A percentile compares a stretch with the other conserved stretches of the same genome.
Conservation (phyloP, 441 rosid genomes). For the Aquilaria agallochum region DNA sequence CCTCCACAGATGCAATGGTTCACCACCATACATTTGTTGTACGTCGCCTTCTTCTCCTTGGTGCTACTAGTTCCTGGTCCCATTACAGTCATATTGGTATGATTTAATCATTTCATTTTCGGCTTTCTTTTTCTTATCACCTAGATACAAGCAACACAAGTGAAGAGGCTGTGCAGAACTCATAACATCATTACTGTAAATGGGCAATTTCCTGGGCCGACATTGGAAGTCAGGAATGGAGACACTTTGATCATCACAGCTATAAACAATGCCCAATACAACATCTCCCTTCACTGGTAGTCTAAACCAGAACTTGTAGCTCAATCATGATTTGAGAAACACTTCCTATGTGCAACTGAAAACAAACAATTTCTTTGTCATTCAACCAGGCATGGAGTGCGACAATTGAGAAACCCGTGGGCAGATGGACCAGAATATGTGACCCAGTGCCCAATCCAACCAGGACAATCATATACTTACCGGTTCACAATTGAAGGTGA, state of each 20-base stretch:
- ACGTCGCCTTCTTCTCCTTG: constrained; percentile 16
- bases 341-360: no score
- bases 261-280: constrained; percentile 51
- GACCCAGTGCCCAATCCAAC: constrained; percentile 62
- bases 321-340: no score
- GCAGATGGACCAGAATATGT: constrained; percentile 67
- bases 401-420: constrained; percentile 59
- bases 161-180: constrained; percentile 78
- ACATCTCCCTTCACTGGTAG: constrained; percentile 60
- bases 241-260: constrained; percentile 56
- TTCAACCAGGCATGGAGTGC: constrained; percentile 49
- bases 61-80: not conserved
- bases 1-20: constrained; percentile 50
- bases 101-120: no score
- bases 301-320: not conserved
- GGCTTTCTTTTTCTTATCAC: not conserved
- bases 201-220: constrained; percentile 75
- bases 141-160: constrained; percentile 73
- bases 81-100: no score
- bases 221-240: constrained; percentile 56
- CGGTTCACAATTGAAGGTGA: constrained; percentile 37
- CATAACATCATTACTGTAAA: constrained; percentile 53
- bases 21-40: constrained; percentile 84
- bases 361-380: no score
- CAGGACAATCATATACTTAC: constrained; percentile 53